Conservation (phyloP, 495 filamentous ascomycete species). For the Saxophila tyrrhenica region DNA sequence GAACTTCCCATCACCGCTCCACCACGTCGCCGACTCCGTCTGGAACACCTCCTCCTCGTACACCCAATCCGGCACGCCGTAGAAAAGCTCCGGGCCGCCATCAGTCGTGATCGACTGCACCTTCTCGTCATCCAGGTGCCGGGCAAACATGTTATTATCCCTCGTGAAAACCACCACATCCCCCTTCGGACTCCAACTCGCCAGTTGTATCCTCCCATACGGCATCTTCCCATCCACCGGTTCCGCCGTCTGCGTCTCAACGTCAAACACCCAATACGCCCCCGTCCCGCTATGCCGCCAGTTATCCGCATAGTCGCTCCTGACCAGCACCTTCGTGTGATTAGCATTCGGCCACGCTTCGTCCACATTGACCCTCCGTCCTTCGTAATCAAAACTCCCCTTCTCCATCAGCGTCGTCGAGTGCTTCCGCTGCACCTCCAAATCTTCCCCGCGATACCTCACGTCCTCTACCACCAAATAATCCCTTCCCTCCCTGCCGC, state of each 20-base stretch:
- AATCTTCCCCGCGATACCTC: conserved; percentile 38
- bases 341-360: conserved; percentile 68
- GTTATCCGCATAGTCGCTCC: conserved; percentile 57
- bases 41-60: conserved; percentile 93
- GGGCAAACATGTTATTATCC: conserved; percentile 78
- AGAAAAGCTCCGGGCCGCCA: conserved; percentile 77
- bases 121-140: conserved; percentile 49
- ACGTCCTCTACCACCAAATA: conserved; percentile 86
- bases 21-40: conserved; percentile 81
- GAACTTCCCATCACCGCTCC: conserved; percentile 77
- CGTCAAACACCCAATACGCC: conserved; percentile 88
- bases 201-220: conserved; percentile 65
- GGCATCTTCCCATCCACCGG: conserved; percentile 62
- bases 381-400: conserved; percentile 46
- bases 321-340: conserved; percentile 70
- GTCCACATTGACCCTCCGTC: conserved; percentile 38
- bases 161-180: conserved; percentile 76
- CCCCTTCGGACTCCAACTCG: conserved; percentile 78
- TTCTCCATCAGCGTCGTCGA: conserved; percentile 65
- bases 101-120: conserved; percentile 72
- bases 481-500: conserved; percentile 43
- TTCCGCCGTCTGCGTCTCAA: conserved; percentile 65
- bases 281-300: conserved; percentile 85
- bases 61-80: conserved; percentile 97
- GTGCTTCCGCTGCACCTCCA: conserved; percentile 26